Conservation (phyloP, 2,329 filamentous ascomycete species). For the Lachnellula occidentalis region DNA sequence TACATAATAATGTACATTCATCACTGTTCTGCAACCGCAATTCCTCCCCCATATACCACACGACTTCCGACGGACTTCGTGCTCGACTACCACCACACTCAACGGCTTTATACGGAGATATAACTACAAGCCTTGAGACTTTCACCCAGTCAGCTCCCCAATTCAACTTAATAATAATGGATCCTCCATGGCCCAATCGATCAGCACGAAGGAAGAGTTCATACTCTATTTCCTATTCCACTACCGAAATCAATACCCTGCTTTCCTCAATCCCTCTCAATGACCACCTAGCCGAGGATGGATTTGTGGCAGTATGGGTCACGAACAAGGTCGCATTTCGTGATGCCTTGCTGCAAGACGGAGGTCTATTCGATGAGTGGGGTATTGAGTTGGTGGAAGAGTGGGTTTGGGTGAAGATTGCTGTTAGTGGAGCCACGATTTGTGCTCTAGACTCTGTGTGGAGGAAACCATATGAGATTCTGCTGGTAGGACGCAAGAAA, state of each 20-base stretch:
- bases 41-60: neutral
- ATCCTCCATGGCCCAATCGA: conserved; percentile 78
- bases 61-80: neutral
- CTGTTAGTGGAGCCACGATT: conserved; percentile 58
- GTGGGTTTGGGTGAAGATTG: conserved; percentile 77
- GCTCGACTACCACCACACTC: conserved; percentile 35
- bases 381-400: conserved; percentile 60
- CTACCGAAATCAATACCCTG: conserved; percentile 41
- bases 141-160: conserved; percentile 41
- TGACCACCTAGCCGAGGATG: conserved; percentile 45
- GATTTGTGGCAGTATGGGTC: conserved; percentile 68
- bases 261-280: conserved; percentile 53
- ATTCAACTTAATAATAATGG: conserved; percentile 66
- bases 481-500: conserved; percentile 49
- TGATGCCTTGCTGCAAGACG: conserved; percentile 46
- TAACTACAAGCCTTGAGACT: conserved; percentile 35
- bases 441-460: conserved; percentile 53
- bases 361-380: conserved; percentile 61
- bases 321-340: conserved; percentile 61
- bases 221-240: conserved; percentile 42
- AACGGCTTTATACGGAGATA: conserved; percentile 44
- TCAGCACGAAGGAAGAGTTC: conserved; percentile 59
- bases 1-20: too few relatives aligned
- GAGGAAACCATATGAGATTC: conserved; percentile 72
- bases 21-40: conserved; percentile 1